Conservation (phyloP, 495 filamentous ascomycete species). For the Hypoxylon crocopeplum region DNA sequence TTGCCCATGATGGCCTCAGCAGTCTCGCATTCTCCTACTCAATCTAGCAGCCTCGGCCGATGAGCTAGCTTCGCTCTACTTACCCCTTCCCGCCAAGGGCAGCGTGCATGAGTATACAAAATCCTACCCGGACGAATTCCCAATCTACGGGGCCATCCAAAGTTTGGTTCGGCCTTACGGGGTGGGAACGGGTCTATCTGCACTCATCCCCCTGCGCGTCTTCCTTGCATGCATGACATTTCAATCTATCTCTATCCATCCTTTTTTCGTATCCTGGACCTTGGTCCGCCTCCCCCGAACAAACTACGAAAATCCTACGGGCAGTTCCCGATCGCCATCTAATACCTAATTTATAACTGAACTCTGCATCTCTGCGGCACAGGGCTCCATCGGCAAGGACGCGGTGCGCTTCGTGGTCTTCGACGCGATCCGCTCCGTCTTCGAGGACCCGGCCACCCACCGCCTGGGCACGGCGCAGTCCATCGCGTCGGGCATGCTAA, state of each 20-base stretch:
- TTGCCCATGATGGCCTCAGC: not conserved
- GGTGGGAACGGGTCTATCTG: no score
- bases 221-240: no score
- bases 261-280: no score
- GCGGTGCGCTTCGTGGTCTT: conserved; percentile 70
- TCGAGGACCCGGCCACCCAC: conserved; percentile 63
- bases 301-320: no score
- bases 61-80: not conserved
- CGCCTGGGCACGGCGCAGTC: conserved; percentile 61
- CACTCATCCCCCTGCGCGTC: no score
- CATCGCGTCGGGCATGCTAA: conserved; percentile 66
- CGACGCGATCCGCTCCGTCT: conserved; percentile 67
- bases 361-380: no score
- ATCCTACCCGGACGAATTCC: not conserved
- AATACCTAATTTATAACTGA: no score
- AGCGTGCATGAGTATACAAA: not conserved
- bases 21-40: conserved; percentile 18
- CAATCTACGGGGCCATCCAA: not conserved
- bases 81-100: not conserved
- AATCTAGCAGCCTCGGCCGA: conserved; percentile 11
- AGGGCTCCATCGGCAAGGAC: conserved; percentile 64
- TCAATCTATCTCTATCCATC: no score
- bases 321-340: no score
- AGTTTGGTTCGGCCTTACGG: no score
- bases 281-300: no score